Evolutionary conservation across 2,329 filamentous ascomycete species (phyloP).

Genomic region (Mycosphaerella sp.): DNA sequence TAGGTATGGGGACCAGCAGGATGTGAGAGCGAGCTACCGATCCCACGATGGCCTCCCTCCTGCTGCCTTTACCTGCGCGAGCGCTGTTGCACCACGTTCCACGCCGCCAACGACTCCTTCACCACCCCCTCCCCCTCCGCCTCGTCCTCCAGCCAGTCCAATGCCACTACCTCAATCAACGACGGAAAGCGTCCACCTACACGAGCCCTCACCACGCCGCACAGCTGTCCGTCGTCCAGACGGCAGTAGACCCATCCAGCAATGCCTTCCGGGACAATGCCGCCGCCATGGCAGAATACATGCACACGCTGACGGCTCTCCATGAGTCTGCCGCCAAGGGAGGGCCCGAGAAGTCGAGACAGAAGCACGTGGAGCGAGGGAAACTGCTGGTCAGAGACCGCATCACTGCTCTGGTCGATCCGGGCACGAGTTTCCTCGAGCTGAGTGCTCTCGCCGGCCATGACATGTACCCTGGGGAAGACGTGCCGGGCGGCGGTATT

Average conservation of each 20-base stretch:
- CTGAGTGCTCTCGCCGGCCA: conserved; percentile 87
- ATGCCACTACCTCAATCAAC: conserved; percentile 15
- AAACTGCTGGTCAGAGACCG: conserved; percentile 95
- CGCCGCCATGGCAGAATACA: conserved; percentile 66
- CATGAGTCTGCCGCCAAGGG: conserved; percentile 62
- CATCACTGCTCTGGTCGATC: conserved; percentile 78
- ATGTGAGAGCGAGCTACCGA: background rate
- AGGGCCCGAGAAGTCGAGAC: conserved; percentile 71
- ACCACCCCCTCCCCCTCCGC: conserved; percentile 16
- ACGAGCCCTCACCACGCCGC: conserved; percentile 73
- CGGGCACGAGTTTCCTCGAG: conserved; percentile 84
- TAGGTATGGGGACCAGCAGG: background rate
- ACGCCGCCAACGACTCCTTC: conserved; percentile 9
- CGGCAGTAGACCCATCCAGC: conserved; percentile 67
- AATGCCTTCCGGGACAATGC: conserved; percentile 77
- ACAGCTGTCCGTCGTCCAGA: conserved; percentile 74
- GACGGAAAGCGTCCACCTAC: conserved; percentile 61
- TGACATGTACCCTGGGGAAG: conserved; percentile 76
- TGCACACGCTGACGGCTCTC: conserved; percentile 60
- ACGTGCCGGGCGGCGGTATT: conserved; percentile 83
- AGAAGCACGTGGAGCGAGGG: conserved; percentile 78
- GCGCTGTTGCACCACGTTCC: background rate
- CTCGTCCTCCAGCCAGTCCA: conserved; percentile 7
- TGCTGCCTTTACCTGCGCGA: background rate
- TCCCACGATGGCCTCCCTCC: conserved; percentile 14